Evolutionary conservation across 2,329 filamentous ascomycete genomes (phyloP), one percentile per base, ranked within the genome.

Genomic region (Botrytis byssoidea): DNA sequence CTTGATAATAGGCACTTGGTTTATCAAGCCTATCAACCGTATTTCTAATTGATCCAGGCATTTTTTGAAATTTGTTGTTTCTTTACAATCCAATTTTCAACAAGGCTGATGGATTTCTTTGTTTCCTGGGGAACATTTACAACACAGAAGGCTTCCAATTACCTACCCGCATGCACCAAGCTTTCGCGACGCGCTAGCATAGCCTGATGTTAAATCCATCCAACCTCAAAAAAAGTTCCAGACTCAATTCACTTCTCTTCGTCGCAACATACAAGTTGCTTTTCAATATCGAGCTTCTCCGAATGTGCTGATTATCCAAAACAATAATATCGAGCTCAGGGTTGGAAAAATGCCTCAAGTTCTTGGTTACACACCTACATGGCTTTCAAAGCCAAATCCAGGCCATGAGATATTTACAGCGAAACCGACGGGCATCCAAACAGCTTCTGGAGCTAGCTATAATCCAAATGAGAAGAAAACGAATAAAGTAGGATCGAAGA

Each of bases 11-110:
- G 79, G 95, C 95, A 82, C 95, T 98, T 29, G 96, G 95, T 83
- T 91, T 92, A 84, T 99, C 96, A 76, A 99, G 89, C 75, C 96
- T 89, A 69, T 98, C 95, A 76, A 98, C 93, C 10, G 96, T 98
- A 82, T 87, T 90, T 81, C 89, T 85, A 73, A 81, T 74, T 75
- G 76, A 71, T 71, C 74, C 79, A 70, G 80, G 79, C 81, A 82
- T 82, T 66, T 40, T 73, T 8, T 18, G 60, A 61, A 64, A 59
- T 60, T 75, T 55, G 65, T 72, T 67, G 60, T 69, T 60, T 51
- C 46, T 61, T 57, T 44, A 44, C 46, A 68, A 29, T 35, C 67
- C 60, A 63, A 63, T 63, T 59, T 40, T 70, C 57, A 32, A 63
- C 48, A 61, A 74, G 64, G 71, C 71, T 72, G 64, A 65, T 63